Percentiles rank a stretch among this genome's conserved stretches.
phyloP scores from a whole-genome alignment of 306 rosid species.

The Cucurbita argyrosperma region DNA sequence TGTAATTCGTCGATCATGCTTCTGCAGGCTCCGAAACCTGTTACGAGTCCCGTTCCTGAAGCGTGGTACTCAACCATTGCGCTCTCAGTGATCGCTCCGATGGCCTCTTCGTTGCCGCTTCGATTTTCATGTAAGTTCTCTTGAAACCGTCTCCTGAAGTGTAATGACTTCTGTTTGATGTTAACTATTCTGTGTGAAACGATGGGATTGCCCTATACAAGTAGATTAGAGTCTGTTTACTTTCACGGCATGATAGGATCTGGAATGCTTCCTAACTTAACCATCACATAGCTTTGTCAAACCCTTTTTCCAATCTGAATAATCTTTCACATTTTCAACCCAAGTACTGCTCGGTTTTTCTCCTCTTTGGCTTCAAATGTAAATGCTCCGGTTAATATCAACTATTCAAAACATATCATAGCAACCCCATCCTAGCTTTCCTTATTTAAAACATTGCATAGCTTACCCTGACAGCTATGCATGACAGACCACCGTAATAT shows the following conservation, averaged over 20 bases:
- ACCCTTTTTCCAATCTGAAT: background rate
- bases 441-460: no score
- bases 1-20: background rate
- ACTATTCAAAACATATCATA: no score
- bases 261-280: background rate
- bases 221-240: background rate
- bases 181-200: background rate
- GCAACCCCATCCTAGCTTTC: no score
- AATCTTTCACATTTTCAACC: background rate
- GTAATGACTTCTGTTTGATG: background rate
- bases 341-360: background rate
- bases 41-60: conserved; percentile 62
- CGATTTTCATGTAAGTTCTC: conserved; percentile 70
- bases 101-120: conserved; percentile 78
- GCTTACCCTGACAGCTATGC: no score
- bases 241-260: background rate
- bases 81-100: conserved; percentile 41
- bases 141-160: conserved; percentile 5
- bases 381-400: background rate
- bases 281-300: background rate
- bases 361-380: background rate
- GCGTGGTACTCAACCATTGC: conserved; percentile 60
- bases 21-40: conserved; percentile 62
- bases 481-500: no score
- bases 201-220: background rate